Evolutionary conservation across 106 monocot genomes (phyloP).

Genomic region (Posidonia australis): DNA sequence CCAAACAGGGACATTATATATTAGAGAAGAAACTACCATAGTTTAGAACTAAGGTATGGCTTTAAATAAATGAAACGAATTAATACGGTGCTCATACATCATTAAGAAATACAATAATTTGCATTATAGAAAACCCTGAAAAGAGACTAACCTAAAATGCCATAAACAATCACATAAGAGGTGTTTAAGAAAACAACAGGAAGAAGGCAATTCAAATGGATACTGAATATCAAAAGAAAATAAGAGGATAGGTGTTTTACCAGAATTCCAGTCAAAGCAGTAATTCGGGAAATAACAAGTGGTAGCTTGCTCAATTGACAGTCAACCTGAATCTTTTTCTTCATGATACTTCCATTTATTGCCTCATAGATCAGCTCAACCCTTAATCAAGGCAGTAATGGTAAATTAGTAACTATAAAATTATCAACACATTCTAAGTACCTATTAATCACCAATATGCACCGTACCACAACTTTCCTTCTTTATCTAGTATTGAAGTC

Average conservation of each 20-base stretch:
- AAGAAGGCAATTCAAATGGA: neutral
- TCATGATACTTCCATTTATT: conserved; percentile 33
- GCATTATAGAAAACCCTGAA: too few relatives aligned
- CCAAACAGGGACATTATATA: too few relatives aligned
- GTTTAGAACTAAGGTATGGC: too few relatives aligned
- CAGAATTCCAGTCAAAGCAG: conserved; percentile 69
- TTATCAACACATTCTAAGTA: neutral
- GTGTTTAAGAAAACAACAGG: too few relatives aligned
- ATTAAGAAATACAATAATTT: too few relatives aligned
- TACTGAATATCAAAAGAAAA: neutral
- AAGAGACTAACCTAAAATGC: too few relatives aligned
- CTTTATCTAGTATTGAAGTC: conserved; percentile 47
- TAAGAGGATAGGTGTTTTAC: conserved; percentile 17
- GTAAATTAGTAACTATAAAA: neutral
- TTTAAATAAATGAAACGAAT: too few relatives aligned
- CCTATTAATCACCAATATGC: conserved; percentile 3
- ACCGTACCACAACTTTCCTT: conserved; percentile 60
- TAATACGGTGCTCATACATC: too few relatives aligned
- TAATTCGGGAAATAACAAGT: conserved; percentile 66
- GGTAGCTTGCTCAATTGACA: conserved; percentile 54
- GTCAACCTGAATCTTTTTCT: conserved; percentile 27
- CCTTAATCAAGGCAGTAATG: conserved; percentile 24
- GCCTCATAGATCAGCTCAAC: conserved; percentile 56
- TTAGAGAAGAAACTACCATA: too few relatives aligned
- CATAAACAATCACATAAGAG: too few relatives aligned